Conservation (phyloP, 257 asterid genomes). For the Catharanthus roseus region DNA sequence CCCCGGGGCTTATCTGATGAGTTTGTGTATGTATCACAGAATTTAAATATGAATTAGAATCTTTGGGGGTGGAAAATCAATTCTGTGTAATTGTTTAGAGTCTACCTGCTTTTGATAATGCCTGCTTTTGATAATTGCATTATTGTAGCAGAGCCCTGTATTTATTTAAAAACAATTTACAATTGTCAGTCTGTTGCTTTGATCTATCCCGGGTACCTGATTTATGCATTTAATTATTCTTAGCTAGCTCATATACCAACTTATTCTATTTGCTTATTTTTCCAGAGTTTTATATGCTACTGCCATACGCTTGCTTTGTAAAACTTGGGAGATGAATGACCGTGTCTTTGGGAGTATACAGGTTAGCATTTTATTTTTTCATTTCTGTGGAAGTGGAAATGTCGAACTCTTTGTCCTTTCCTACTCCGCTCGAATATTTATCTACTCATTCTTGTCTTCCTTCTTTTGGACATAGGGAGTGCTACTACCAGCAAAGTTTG, state of each 20-base stretch:
- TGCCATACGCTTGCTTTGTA: constrained; percentile 81
- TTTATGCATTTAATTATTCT: neutral
- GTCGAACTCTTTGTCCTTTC: neutral
- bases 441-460: constrained; percentile 11
- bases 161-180: neutral
- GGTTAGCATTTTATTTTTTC: constrained; percentile 41
- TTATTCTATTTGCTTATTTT: constrained; percentile 15
- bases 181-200: neutral
- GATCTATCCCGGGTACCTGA: neutral
- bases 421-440: neutral
- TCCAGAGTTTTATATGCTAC: constrained; percentile 70
- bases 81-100: constrained; percentile 1
- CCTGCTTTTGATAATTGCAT: neutral
- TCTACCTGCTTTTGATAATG: too few species aligned
- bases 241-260: neutral
- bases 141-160: neutral
- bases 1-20: too few species aligned
- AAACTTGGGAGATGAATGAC: constrained; percentile 91
- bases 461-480: constrained; percentile 52
- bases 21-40: too few species aligned
- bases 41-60: neutral
- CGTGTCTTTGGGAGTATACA: constrained; percentile 87
- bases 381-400: neutral
- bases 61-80: neutral
- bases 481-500: constrained; percentile 53